Evolutionary conservation across 352 stramenopile genomes (phyloP).

Genomic region (Globisporangium emineosum): DNA sequence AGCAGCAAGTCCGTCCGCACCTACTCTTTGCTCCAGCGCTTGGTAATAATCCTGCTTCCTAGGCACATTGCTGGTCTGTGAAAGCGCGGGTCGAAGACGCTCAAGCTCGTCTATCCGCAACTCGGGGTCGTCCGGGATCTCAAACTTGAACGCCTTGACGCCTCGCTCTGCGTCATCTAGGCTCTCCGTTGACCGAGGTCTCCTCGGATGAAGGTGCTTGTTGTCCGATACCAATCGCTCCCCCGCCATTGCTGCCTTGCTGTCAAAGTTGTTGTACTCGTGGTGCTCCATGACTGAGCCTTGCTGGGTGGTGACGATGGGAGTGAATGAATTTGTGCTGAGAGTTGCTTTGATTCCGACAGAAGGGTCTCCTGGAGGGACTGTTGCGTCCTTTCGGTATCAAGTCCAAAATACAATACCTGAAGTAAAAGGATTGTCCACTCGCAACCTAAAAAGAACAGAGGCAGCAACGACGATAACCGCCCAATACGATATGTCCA

Average conservation of each 20-base stretch:
- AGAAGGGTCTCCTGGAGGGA: background rate
- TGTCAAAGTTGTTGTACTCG: background rate
- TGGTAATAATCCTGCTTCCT: background rate
- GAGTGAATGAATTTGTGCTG: background rate
- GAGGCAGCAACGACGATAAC: background rate
- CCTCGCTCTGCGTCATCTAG: too few species aligned
- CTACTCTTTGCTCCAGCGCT: slow-evolving; percentile 11
- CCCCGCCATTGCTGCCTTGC: background rate
- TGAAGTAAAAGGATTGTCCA: too few species aligned
- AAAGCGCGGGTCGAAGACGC: background rate
- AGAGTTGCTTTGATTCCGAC: too few species aligned
- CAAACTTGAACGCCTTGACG: background rate
- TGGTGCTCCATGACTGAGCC: background rate
- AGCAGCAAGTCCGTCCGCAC: background rate
- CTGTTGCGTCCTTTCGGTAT: background rate
- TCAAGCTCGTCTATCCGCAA: background rate
- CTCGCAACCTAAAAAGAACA: background rate
- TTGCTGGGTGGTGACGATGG: too few species aligned
- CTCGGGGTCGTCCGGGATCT: slow-evolving; percentile 6
- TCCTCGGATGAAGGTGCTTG: background rate
- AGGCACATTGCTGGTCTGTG: background rate
- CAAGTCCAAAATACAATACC: background rate
- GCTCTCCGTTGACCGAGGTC: background rate
- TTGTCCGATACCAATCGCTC: background rate
- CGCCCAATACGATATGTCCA: background rate